phyloP scores from a whole-genome alignment of 2,329 filamentous ascomycete genomes.

The Colletotrichum sojae region DNA sequence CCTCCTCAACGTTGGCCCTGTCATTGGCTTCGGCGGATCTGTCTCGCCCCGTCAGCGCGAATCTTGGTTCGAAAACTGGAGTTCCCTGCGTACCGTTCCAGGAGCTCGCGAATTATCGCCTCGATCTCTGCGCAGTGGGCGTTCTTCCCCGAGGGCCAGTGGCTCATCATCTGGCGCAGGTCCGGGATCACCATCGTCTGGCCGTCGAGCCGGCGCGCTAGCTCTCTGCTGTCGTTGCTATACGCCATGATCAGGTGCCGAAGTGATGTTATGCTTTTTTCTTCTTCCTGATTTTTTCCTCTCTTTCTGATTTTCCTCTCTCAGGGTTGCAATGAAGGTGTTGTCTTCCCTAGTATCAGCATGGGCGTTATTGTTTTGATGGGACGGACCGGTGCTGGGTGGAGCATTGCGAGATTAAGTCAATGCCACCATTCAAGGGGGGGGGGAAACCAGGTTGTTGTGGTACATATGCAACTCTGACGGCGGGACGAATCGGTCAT shows the following conservation, averaged over 20 bases:
- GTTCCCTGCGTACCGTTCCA: constrained; percentile 18
- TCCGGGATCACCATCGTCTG: constrained; percentile 32
- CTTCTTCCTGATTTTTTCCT: background rate
- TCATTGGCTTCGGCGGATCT: constrained; percentile 15
- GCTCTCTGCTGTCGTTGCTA: constrained; percentile 25
- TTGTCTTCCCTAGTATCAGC: background rate
- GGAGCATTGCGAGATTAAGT: constrained; percentile 39
- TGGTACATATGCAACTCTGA: constrained; percentile 10
- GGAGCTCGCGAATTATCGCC: constrained; percentile 1
- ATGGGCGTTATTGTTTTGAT: constrained; percentile 28
- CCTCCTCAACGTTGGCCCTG: constrained; percentile 23
- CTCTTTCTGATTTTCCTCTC: background rate
- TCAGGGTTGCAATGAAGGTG: background rate
- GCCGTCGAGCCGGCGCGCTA: constrained; percentile 31
- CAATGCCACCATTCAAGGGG: constrained; percentile 30
- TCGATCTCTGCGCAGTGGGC: constrained; percentile 14
- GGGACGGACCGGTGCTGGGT: constrained; percentile 17
- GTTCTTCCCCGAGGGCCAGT: constrained; percentile 36
- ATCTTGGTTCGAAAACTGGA: background rate
- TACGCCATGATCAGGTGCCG: background rate
- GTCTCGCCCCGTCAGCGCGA: background rate
- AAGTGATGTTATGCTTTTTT: background rate
- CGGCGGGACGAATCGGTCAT: constrained; percentile 1
- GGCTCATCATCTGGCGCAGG: constrained; percentile 22
- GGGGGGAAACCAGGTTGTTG: background rate